These are phyloP conservation scores for Dittrichia graveolens DNA, from an alignment of 129 eudicot genomes.

Conservation along the genomic window DNA sequence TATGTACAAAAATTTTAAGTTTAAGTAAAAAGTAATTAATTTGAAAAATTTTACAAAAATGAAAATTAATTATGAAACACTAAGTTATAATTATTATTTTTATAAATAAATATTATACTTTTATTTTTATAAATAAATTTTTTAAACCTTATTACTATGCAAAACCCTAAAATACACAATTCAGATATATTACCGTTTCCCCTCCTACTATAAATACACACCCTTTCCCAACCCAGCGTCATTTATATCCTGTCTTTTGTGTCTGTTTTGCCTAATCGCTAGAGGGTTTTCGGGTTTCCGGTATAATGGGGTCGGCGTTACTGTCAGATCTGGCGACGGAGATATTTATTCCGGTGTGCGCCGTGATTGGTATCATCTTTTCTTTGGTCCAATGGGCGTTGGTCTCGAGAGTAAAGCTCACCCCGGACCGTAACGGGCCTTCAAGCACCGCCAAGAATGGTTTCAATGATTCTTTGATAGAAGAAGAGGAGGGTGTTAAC, in stretches of 20 bases:
- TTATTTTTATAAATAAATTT: too few species aligned
- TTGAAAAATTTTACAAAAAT: too few species aligned
- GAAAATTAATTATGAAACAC: too few species aligned
- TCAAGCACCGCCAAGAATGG: constrained; percentile 58
- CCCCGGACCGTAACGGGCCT: constrained; percentile 45
- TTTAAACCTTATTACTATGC: too few species aligned
- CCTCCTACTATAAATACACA: constrained; percentile 19
- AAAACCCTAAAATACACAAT: constrained; percentile 27
- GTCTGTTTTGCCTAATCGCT: background rate
- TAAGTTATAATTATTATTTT: too few species aligned
- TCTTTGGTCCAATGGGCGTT: constrained; percentile 76
- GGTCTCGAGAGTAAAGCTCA: constrained; percentile 68
- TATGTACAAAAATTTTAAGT: too few species aligned
- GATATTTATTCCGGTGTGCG: constrained; percentile 78
- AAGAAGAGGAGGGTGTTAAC: constrained; percentile 85
- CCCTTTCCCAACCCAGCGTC: background rate
- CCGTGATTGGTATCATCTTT: constrained; percentile 72
- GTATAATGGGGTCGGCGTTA: constrained; percentile 50
- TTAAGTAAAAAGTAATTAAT: too few species aligned
- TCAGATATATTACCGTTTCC: constrained; percentile 23
- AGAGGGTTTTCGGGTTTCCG: constrained; percentile 44
- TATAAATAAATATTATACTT: too few species aligned
- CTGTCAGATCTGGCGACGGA: constrained; percentile 83
- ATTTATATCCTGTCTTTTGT: background rate
- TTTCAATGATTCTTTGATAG: constrained; percentile 65